phyloP scores from a whole-genome alignment of 352 stramenopile genomes.

The Globisporangium middletonii region DNA sequence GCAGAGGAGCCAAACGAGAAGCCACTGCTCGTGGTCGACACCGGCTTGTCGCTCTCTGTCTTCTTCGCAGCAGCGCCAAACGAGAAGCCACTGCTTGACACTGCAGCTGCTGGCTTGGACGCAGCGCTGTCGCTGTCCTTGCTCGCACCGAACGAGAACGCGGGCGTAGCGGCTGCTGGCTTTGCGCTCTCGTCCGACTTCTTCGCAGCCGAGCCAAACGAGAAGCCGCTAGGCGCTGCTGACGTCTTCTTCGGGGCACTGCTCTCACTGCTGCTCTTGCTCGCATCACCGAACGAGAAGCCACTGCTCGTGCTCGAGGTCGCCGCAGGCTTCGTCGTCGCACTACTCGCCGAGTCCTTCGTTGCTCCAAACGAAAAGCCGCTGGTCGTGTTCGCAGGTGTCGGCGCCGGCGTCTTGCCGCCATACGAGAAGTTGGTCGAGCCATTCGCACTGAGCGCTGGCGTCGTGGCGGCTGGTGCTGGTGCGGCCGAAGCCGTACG shows the following conservation, averaged over 20 bases:
- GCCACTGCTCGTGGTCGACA: background rate
- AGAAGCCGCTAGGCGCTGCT: conserved; percentile 28
- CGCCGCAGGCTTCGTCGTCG: background rate
- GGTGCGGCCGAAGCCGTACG: background rate
- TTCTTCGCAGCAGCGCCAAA: conserved; percentile 13
- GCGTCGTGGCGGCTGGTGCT: background rate
- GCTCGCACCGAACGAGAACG: conserved; percentile 40
- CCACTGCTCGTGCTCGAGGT: conserved; percentile 4
- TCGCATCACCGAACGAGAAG: conserved; percentile 28
- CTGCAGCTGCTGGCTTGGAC: conserved; percentile 9
- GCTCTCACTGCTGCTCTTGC: conserved; percentile 7
- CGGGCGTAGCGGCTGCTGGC: conserved; percentile 1
- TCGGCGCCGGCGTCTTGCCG: background rate
- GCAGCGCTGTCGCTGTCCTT: conserved; percentile 4
- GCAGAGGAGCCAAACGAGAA: conserved; percentile 1
- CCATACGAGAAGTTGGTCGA: background rate
- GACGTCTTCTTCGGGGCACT: conserved; percentile 3
- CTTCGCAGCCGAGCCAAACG: conserved; percentile 26
- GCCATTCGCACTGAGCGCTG: background rate
- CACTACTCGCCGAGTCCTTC: conserved; percentile 8
- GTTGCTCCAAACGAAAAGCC: conserved; percentile 30
- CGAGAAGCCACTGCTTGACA: conserved; percentile 21
- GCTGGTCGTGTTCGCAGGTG: conserved; percentile 2
- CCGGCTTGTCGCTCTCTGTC: conserved; percentile 1
- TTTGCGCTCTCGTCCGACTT: conserved; percentile 12